Evolutionary conservation across 2,329 filamentous ascomycete species (phyloP), one percentile per base, ranked within the genome.

Genomic region (Colletotrichum sp.): DNA sequence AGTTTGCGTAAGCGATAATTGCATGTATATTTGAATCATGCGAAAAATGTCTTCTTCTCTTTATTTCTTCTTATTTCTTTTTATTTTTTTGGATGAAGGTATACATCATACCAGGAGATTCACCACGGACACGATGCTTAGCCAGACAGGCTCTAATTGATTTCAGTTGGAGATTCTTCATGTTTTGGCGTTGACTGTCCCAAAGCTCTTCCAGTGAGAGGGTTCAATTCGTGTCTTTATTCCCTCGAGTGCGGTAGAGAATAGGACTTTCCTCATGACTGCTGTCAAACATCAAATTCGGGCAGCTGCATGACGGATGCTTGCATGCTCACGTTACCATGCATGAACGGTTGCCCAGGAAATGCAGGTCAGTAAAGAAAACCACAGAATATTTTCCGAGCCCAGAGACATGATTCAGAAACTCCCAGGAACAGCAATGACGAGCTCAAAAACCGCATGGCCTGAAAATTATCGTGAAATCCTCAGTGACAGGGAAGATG

Each of bases 401-500:
- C 0, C 18, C 18, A n/a, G 9, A n/a, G 2, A 13, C 18, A 30
- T 21, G 26, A 16, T 64, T 30, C 18, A 63, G 6, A 24, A 24
- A 12, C 3, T 26, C 15, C 21, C 10, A 39, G 32, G 24, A 16
- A 10, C 34, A 64, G 13, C 15, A 16, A 5, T 8, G 62, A 9
- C n/a, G 10, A 36, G 18, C 21, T 18, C 32, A n/a, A 1, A 32
- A 24, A 26, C 34, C n/a, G 12, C 28, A 21, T 28, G 28, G 62
- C 57, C 72, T 68, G 36, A 28, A 75, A 75, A 75, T 75, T 64
- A 68, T 75, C 69, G 69, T 72, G 69, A 62, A 32, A 57, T 72
- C 12, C 55, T 24, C 10, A 12, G 5, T 12, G 63, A 55, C 69
- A 55, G 44, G 65, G 71, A 28, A 34, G n/a, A 52, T 12, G 26